These are phyloP conservation scores for Phaffomyces antillensis DNA, from an alignment of 805 yeast species.

Conservation along the genomic window DNA sequence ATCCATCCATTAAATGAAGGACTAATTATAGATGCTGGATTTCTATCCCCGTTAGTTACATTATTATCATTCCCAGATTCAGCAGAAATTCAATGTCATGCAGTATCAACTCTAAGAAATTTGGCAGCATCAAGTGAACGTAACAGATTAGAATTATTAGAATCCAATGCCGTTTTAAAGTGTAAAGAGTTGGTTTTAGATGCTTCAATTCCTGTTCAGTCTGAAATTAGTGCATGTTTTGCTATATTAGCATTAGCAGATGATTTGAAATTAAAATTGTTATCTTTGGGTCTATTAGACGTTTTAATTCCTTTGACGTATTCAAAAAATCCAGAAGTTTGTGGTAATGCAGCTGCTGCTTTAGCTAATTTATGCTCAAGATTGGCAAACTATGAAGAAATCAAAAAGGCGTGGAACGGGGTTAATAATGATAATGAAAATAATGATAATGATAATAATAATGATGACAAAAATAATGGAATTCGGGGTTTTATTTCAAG, in stretches of 20 bases:
- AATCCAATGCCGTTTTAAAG: slow-evolving; percentile 92
- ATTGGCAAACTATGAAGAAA: slow-evolving; percentile 73
- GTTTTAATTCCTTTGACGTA: slow-evolving; percentile 88
- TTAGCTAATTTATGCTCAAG: slow-evolving; percentile 92
- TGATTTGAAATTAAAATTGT: slow-evolving; percentile 78
- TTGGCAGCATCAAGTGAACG: slow-evolving; percentile 93
- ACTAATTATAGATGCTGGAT: slow-evolving; percentile 93
- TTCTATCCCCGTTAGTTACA: slow-evolving; percentile 82
- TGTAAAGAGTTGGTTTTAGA: slow-evolving; percentile 80
- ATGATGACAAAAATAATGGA: slow-evolving; percentile 63
- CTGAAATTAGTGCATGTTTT: slow-evolving; percentile 94
- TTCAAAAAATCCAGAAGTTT: slow-evolving; percentile 85
- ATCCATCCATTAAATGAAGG: slow-evolving; percentile 96
- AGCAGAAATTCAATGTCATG: slow-evolving; percentile 97
- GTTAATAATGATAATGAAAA: slow-evolving; percentile 31
- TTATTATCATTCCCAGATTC: slow-evolving; percentile 78
- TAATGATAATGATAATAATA: slow-evolving; percentile 34
- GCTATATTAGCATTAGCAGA: slow-evolving; percentile 96
- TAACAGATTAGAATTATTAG: slow-evolving; percentile 84
- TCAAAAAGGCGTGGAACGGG: slow-evolving; percentile 67
- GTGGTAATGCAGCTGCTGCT: slow-evolving; percentile 98
- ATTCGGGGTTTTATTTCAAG: slow-evolving; percentile 75
- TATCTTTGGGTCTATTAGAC: slow-evolving; percentile 77
- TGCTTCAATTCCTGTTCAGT: slow-evolving; percentile 88
- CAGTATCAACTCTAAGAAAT: slow-evolving; percentile 92